phyloP scores from a whole-genome alignment of 1,139 yeast genomes.

The Hyphopichia pseudoburtonii region DNA sequence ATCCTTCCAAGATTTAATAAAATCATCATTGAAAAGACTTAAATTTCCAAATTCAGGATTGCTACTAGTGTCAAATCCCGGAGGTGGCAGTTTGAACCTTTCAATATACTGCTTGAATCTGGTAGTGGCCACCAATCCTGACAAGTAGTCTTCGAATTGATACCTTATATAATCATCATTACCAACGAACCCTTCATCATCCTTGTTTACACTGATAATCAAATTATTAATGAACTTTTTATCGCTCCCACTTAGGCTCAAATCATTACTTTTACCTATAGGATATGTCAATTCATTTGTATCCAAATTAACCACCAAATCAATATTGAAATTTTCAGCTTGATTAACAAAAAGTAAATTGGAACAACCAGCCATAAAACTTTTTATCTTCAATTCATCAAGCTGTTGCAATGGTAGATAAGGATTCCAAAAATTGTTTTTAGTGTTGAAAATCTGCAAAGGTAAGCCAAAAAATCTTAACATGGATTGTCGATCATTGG shows the following conservation, averaged over 20 bases:
- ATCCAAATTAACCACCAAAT: conserved; percentile 40
- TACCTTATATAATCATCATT: conserved; percentile 87
- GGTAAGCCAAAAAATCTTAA: conserved; percentile 86
- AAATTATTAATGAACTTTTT: conserved; percentile 65
- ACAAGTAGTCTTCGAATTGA: conserved; percentile 86
- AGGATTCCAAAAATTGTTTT: conserved; percentile 88
- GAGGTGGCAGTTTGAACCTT: conserved; percentile 42
- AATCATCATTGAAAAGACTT: conserved; percentile 49
- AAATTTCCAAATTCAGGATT: conserved; percentile 29
- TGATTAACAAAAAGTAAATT: conserved; percentile 77
- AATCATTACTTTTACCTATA: conserved; percentile 39
- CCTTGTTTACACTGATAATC: conserved; percentile 18
- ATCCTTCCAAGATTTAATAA: conserved; percentile 62
- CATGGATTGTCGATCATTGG: conserved; percentile 77
- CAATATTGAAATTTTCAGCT: conserved; percentile 54
- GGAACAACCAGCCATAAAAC: conserved; percentile 84
- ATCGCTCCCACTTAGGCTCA: conserved; percentile 64
- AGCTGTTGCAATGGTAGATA: conserved; percentile 90
- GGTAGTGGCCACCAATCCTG: conserved; percentile 70
- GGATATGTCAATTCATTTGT: conserved; percentile 45
- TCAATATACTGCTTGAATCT: conserved; percentile 65
- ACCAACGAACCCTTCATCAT: conserved; percentile 48
- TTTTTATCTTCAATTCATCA: conserved; percentile 65
- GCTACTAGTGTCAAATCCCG: conserved; percentile 36
- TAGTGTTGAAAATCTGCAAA: conserved; percentile 73